These are phyloP conservation scores for Orychophragmus violaceus DNA, from an alignment of 345 rosid species.

Conservation along the genomic window DNA sequence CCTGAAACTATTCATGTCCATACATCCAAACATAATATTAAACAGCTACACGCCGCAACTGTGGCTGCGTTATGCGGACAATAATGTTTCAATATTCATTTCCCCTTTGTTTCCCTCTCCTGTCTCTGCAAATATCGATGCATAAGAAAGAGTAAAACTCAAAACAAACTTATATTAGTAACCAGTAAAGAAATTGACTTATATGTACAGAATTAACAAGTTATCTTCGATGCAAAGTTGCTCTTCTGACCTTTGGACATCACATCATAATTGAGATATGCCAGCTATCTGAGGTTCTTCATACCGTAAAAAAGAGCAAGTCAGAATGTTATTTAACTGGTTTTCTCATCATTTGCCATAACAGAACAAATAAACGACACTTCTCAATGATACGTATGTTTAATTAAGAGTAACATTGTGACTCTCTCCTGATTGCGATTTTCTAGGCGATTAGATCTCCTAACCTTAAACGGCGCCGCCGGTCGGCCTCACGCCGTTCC, in stretches of 20 bases:
- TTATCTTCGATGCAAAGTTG: constrained; percentile 36
- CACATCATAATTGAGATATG: constrained; percentile 79
- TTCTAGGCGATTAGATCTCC: too few species aligned
- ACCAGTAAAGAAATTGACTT: constrained; percentile 22
- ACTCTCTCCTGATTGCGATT: too few species aligned
- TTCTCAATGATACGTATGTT: too few species aligned
- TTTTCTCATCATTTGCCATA: not conserved
- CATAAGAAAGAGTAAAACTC: constrained; percentile 7
- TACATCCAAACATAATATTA: not conserved
- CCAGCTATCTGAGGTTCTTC: constrained; percentile 86
- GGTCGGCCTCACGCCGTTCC: too few species aligned
- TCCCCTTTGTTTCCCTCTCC: not conserved
- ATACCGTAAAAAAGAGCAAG: constrained; percentile 16
- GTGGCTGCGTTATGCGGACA: constrained; percentile 5
- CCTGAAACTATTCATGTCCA: not conserved
- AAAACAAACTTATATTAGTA: not conserved
- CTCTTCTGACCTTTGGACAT: constrained; percentile 69
- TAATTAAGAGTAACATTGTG: too few species aligned
- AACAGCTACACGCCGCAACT: not conserved
- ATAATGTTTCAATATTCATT: not conserved
- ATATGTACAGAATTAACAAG: constrained; percentile 50
- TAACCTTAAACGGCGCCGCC: too few species aligned
- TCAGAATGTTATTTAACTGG: not conserved
- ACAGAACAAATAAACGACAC: not conserved
- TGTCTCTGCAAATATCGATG: constrained; percentile 10